These are phyloP conservation scores for Lolium multiflorum DNA, from an alignment of 176 grass and related monocot species.

Conservation along the genomic window DNA sequence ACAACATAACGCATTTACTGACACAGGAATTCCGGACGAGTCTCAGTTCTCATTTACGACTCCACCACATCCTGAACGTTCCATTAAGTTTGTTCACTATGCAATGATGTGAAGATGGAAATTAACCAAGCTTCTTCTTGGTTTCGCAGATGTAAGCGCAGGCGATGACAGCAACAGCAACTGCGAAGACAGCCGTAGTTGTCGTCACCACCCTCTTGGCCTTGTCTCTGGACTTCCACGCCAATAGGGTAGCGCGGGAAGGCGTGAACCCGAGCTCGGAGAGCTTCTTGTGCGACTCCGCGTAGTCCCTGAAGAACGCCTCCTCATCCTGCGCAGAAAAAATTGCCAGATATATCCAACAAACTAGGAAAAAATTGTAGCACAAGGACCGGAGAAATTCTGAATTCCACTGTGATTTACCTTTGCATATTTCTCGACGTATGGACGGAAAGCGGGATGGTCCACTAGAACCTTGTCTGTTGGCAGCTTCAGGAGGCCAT, in stretches of 20 bases:
- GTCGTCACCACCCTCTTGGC: conserved; percentile 11
- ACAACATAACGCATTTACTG: background rate
- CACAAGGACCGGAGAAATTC: background rate
- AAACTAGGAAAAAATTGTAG: background rate
- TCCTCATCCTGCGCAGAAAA: conserved; percentile 53
- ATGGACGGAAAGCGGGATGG: conserved; percentile 46
- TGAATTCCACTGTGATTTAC: conserved; percentile 21
- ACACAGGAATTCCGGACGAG: background rate
- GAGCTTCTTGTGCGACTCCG: conserved; percentile 67
- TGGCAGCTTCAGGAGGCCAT: conserved; percentile 65
- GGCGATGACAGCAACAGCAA: conserved; percentile 44
- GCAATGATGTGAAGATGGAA: background rate
- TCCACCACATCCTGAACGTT: background rate
- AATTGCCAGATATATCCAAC: background rate
- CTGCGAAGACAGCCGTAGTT: conserved; percentile 18
- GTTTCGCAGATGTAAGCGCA: conserved; percentile 46
- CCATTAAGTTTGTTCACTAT: background rate
- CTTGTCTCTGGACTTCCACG: background rate
- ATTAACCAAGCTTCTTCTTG: conserved; percentile 36
- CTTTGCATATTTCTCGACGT: conserved; percentile 59
- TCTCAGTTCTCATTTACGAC: background rate
- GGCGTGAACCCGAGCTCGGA: conserved; percentile 69
- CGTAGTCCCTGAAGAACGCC: conserved; percentile 65
- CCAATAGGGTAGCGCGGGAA: conserved; percentile 8
- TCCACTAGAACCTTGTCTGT: conserved; percentile 67